These are phyloP conservation scores for Pulveroboletus ravenelii DNA, from an alignment of 768 basidiomycete species.

Conservation along the genomic window DNA sequence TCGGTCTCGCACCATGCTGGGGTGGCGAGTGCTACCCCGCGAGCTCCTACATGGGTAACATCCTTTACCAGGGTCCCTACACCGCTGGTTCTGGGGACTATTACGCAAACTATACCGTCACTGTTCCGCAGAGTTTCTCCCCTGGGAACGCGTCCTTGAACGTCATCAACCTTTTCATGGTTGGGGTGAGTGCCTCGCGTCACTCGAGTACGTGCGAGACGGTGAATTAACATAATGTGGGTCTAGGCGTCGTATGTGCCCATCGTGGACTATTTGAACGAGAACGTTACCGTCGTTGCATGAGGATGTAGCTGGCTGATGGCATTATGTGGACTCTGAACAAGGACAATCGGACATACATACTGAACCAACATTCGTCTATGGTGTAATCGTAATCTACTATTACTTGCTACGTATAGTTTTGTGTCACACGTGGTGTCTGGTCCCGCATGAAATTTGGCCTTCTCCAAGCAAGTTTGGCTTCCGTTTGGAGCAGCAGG, in stretches of 20 bases:
- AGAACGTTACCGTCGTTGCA: constrained; percentile 13
- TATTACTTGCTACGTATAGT: too few relatives aligned
- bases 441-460: too few relatives aligned
- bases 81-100: constrained; percentile 16
- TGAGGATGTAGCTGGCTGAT: background rate
- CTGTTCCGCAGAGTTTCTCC: constrained; percentile 22
- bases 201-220: background rate
- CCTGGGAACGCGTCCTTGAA: constrained; percentile 33
- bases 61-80: constrained; percentile 35
- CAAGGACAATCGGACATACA: background rate
- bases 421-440: too few relatives aligned
- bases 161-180: constrained; percentile 34
- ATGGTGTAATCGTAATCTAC: background rate
- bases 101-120: constrained; percentile 32
- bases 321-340: background rate
- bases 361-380: background rate
- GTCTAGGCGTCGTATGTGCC: constrained; percentile 11
- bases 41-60: constrained; percentile 23
- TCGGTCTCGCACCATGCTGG: constrained; percentile 29
- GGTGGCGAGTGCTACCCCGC: constrained; percentile 21
- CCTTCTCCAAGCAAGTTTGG: too few relatives aligned
- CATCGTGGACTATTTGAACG: constrained; percentile 20
- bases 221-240: background rate
- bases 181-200: constrained; percentile 34
- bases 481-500: too few relatives aligned